Evolutionary conservation across 148 eudicot genomes (phyloP).

Genomic region (Amaranthus palmeri): DNA sequence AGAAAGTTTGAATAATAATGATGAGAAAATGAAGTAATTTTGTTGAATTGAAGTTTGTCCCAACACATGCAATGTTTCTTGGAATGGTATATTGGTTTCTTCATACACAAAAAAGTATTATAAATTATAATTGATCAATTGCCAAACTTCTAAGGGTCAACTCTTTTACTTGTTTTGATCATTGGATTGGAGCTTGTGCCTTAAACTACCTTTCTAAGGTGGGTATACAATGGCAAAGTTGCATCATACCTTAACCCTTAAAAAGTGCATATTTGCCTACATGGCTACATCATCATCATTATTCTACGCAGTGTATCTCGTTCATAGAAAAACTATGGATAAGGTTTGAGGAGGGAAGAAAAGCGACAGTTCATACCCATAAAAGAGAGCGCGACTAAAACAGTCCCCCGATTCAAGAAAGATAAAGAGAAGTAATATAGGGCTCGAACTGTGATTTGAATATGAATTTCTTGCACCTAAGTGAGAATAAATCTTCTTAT

Average conservation of each 20-base stretch:
- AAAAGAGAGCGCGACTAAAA: too few relatives aligned
- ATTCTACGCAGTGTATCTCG: too few relatives aligned
- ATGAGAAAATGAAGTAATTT: neutral
- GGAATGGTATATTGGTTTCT: neutral
- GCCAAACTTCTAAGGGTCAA: conserved; percentile 23
- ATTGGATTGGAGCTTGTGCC: neutral
- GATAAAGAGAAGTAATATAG: too few relatives aligned
- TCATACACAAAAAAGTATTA: conserved; percentile 2
- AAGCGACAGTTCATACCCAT: too few relatives aligned
- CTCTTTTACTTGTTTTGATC: conserved; percentile 5
- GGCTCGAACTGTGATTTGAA: too few relatives aligned
- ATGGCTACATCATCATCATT: neutral
- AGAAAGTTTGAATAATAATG: too few relatives aligned
- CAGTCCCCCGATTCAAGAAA: too few relatives aligned
- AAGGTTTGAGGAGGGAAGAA: too few relatives aligned
- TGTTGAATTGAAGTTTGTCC: conserved; percentile 12
- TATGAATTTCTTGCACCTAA: too few relatives aligned
- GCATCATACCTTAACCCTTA: conserved; percentile 4
- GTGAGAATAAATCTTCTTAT: too few relatives aligned
- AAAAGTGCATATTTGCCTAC: neutral
- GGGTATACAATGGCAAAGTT: neutral
- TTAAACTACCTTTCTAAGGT: neutral
- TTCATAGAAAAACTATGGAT: too few relatives aligned
- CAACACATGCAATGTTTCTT: neutral
- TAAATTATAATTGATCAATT: neutral